Evolutionary conservation across 441 rosid species (phyloP), one percentile per base, ranked within the genome.

Genomic region (Bocquillonia castaneifolia): DNA sequence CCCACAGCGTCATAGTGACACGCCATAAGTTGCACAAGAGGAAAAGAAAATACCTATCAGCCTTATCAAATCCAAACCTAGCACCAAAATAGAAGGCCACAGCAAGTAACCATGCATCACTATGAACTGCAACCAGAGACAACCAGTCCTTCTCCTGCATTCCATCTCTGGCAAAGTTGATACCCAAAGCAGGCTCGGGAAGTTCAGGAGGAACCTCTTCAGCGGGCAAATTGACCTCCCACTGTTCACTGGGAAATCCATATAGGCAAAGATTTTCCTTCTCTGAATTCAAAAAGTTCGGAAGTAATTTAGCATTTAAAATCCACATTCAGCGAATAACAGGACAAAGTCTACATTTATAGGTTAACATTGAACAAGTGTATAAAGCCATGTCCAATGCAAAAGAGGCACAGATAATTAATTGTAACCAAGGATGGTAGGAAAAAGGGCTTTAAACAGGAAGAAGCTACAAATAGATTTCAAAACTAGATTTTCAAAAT

Each of bases 161-260:
- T 60, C 92, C 92, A 76, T 87, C 92, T 68, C 92, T 83, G 13
- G 90, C 92, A 68, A 87, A 87, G 76, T 87, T 87, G 65, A 87
- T 87, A 31, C 92, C 92, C 65, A 87, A 70, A 22, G 89, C 92
- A 68, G 92, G 92, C 65, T 87, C 92, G 0, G 92, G 92, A 62
- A 87, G 82, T 75, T 84, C 88, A 6, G 86, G 83, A 57, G 88
- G 89, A 22, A 81, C 85, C 73, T 88, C 92, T 72, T 88, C 96
- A 54, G 92, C 94, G 22, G 98, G 98, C 63, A 92, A 82, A 80
- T 86, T 87, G 72, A 87, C 90, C 74, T 87, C 90, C 92, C 92
- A 87, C 68, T 85, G 88, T 64, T 84, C 92, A 23, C 78, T 79
- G 18, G 92, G 92, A 65, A 82, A 82, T 58, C 92, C 92, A 63